Base-by-base conservation (phyloP, 768 basidiomycete species). In the Xerocomellus intermedius region DNA sequence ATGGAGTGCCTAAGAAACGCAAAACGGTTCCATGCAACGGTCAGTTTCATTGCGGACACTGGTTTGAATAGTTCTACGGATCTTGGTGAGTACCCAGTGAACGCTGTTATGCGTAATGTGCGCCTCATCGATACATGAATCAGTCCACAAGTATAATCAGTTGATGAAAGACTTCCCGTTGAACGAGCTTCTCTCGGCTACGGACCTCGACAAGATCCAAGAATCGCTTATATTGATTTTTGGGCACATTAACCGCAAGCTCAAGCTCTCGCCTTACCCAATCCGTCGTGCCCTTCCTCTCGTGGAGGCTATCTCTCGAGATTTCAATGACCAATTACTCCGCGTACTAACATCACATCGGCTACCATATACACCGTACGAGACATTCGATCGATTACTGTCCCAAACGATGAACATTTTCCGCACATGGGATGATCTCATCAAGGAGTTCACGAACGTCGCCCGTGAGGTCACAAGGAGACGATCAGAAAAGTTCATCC, bases 161-260 rank as follows among this genome's bases (percentile, higher is more conserved):
- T 80, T 98, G 53, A 98, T 99, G 97, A 97, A 96, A 74, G 97
- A 99, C 67, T 98, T 98, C 64, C 97, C 97, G 0, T 79, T 99
- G 28, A 97, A 99, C 69, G 96, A 98, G 67, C 84, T 98, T 19
- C 81, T 99, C 26, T 93, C 95, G 9, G 94, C 97, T 1, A 97
- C 97, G 3, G 97, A 98, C 70, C 83, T 98, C 2, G 89, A 91
- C 69, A 97, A 95, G 76, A 87, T 98, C 36, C 89, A 96, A 67
- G 94, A 97, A 71, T 86, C 91, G 5, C 77, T 98, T 13, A 73
- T 82, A 1, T 80, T 89, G 55, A 96, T 98, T 68, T 98, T 98
- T 66, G 82, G 82, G 0, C 97, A 99, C 69, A 82, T 98, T 69
- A 97, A 92, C 70, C 91, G 94, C 73, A 98, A 96, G 70, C 86